Conservation (phyloP, 495 filamentous ascomycete genomes). For the Aspergillus cavernicola region DNA sequence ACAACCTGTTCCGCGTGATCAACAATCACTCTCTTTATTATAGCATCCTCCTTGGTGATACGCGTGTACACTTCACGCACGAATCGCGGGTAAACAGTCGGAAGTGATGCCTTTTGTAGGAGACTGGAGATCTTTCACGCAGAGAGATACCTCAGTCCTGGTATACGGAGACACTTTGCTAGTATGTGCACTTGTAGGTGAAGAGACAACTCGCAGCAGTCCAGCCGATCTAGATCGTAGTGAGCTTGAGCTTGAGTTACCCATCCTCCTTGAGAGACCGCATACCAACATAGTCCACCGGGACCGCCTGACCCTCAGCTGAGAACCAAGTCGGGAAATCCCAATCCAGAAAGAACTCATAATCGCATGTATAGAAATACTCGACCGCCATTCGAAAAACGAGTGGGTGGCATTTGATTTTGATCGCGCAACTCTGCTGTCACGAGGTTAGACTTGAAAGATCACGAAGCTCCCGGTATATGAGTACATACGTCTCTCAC, state of each 20-base stretch:
- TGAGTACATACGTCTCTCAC: background rate
- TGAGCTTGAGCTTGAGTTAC: background rate
- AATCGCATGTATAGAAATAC: background rate
- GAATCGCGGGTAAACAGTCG: slow-evolving; percentile 3
- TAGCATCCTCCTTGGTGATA: background rate
- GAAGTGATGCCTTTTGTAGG: background rate
- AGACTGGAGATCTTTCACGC: background rate
- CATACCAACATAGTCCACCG: background rate
- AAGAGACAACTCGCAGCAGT: slow-evolving; percentile 2
- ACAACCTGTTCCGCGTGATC: background rate
- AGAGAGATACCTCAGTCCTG: background rate
- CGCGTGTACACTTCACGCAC: slow-evolving; percentile 2
- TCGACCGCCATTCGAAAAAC: background rate
- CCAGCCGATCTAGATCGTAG: background rate
- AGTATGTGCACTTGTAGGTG: background rate
- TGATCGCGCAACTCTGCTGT: background rate
- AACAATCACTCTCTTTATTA: background rate
- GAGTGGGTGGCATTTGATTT: slow-evolving; percentile 1
- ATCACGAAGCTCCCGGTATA: too few species aligned
- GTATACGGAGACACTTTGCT: background rate
- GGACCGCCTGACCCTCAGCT: background rate
- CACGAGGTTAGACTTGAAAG: too few species aligned
- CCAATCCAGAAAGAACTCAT: background rate
- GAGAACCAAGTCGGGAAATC: background rate
- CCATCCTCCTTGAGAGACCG: background rate